Evolutionary conservation across 192 early-diverging fungal genomes (phyloP).

Genomic region (Backusella sp.): DNA sequence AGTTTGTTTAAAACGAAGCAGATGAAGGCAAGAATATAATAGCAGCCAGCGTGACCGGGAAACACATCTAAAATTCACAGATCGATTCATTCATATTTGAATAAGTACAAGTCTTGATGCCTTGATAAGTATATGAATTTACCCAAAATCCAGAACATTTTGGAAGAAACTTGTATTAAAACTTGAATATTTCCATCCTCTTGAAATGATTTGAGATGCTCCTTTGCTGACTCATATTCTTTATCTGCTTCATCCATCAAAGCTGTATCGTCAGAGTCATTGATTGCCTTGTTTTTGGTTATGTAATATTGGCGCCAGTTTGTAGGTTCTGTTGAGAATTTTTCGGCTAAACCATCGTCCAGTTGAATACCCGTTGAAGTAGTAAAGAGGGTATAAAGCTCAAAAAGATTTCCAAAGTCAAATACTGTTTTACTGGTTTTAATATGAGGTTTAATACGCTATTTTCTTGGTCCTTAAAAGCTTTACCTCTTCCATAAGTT

Average conservation of each 20-base stretch:
- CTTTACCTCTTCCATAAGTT: slow-evolving; percentile 16
- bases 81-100: not conserved
- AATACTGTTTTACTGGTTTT: slow-evolving; percentile 43
- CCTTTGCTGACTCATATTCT: slow-evolving; percentile 42
- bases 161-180: slow-evolving; percentile 43
- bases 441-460: not conserved
- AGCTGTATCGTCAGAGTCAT: slow-evolving; percentile 32
- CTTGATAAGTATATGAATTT: not conserved
- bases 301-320: slow-evolving; percentile 49
- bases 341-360: slow-evolving; percentile 24
- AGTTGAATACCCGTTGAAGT: slow-evolving; percentile 46
- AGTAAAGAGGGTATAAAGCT: slow-evolving; percentile 44
- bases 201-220: slow-evolving; percentile 44
- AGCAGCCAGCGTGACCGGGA: slow-evolving; percentile 52
- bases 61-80: slow-evolving; percentile 38
- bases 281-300: slow-evolving; percentile 32
- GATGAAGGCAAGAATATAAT: slow-evolving; percentile 52
- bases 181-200: slow-evolving; percentile 35
- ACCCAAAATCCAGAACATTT: slow-evolving; percentile 52
- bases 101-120: not conserved
- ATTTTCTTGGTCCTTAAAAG: not conserved
- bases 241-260: slow-evolving; percentile 44
- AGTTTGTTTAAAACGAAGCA: slow-evolving; percentile 51
- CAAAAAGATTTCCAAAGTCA: slow-evolving; percentile 55
- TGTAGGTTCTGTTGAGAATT: slow-evolving; percentile 37